These are phyloP conservation scores for Trametes pubescens DNA, from an alignment of 1,284 basidiomycete species.

Conservation along the genomic window DNA sequence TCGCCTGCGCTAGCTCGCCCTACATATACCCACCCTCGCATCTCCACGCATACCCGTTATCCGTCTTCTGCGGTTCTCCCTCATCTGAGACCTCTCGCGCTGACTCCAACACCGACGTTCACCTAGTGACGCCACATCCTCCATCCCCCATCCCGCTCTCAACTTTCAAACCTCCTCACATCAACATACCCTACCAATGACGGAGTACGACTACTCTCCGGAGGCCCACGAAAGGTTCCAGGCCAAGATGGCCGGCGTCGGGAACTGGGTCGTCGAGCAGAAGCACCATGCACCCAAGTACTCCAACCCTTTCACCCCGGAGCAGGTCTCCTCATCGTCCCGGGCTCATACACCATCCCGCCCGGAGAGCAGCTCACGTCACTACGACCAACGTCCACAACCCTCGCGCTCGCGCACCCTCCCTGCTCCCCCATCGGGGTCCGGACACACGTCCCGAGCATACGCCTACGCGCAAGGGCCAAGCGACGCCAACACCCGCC, in stretches of 20 bases:
- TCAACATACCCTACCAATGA: constrained; percentile 45
- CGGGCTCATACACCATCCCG: constrained; percentile 21
- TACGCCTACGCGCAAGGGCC: constrained; percentile 24
- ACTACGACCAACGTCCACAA: constrained; percentile 26
- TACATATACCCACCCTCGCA: constrained; percentile 31
- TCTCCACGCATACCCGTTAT: constrained; percentile 23
- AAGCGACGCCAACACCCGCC: constrained; percentile 17
- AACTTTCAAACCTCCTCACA: background rate
- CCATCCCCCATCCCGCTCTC: constrained; percentile 3
- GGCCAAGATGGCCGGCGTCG: constrained; percentile 52
- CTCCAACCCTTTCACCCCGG: constrained; percentile 38
- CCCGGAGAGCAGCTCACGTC: constrained; percentile 21
- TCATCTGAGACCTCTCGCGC: constrained; percentile 15
- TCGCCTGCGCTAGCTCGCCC: constrained; percentile 28
- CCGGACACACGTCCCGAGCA: constrained; percentile 27
- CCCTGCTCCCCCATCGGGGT: constrained; percentile 12
- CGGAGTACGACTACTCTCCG: constrained; percentile 65
- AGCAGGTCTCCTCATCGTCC: constrained; percentile 22
- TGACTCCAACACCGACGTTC: constrained; percentile 14
- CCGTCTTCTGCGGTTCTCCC: constrained; percentile 20
- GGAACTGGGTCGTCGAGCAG: constrained; percentile 50
- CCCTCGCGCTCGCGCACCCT: constrained; percentile 30
- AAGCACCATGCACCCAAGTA: constrained; percentile 35
- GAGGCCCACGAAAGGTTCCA: constrained; percentile 54
- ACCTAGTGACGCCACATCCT: constrained; percentile 19